Base-by-base conservation (phyloP, 2,329 filamentous ascomycete genomes). In the Talaromyces albobiverticillius region DNA sequence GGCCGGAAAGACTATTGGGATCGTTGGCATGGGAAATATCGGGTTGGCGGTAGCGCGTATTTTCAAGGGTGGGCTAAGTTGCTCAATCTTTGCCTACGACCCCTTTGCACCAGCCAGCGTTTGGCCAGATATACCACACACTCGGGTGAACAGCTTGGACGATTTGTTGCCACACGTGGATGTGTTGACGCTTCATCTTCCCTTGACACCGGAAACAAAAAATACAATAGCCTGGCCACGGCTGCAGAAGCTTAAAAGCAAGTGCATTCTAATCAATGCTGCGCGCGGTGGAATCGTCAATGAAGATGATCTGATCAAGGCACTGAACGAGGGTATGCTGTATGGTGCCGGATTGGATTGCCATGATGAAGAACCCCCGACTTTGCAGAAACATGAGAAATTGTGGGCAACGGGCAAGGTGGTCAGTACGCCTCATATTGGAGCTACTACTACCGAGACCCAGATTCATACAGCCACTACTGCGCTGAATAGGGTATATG, bases 211-310 rank as follows among this genome's bases (percentile, higher is more conserved):
- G 5, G 22, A 46, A 8, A 46, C 43, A 11, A 16, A 29, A 7
- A 14, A 31, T 18, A 26, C 23, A 18, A 46, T 46, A 5, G 22
- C 43, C 3, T 46, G 16, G 22, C 16, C 22, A 13, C 16, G 25
- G 26, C 16, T 46, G 7, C 43, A 16, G 14, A 31, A 10, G 13
- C 75, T 76, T 71, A 70, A 69, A 53, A 55, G 50, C 1, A 64
- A 76, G 47, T 67, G 74, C 1, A 58, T 79, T 7, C 51, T 80
- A 29, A 67, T 80, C 46, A 81, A 81, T 56, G 72, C 79, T 46
- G 68, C 73, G 3, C 67, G 79, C 20, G 78, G 78, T 3, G 77
- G 77, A 0, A 76, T 80, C 31, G 73, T 81, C 14, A 74, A 81
- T 53, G 79, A 81, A 60, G 57, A 60, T 0, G 78, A 77, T 3